These are phyloP conservation scores for Vigna nakashimae DNA, from an alignment of 306 rosid genomes.

Conservation along the genomic window DNA sequence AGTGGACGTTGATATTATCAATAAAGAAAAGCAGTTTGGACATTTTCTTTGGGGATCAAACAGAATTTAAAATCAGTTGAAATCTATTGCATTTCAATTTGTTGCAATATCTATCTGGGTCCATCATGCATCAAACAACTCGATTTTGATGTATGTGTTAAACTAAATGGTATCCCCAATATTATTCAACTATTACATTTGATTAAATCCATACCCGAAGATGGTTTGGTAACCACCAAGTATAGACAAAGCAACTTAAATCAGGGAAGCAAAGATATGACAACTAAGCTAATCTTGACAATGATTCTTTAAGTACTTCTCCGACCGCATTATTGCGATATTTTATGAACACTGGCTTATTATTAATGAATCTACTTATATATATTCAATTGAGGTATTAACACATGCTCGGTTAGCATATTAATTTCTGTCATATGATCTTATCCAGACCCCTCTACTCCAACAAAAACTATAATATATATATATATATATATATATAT, in stretches of 20 bases:
- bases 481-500: too few relatives aligned
- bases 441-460: conserved; percentile 25
- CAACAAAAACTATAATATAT: neutral
- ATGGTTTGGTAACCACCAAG: conserved; percentile 22
- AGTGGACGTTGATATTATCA: neutral
- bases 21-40: neutral
- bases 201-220: conserved; percentile 6
- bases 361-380: neutral
- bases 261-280: conserved; percentile 29
- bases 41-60: neutral
- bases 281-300: conserved; percentile 35
- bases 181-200: neutral
- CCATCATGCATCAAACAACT: conserved; percentile 22
- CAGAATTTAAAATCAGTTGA: conserved; percentile 3
- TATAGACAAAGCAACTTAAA: conserved; percentile 2
- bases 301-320: conserved; percentile 12
- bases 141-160: neutral
- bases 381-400: neutral
- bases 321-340: conserved; percentile 4
- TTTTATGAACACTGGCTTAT: conserved; percentile 1
- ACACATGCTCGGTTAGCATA: too few relatives aligned
- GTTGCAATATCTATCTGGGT: neutral
- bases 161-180: conserved; percentile 18
- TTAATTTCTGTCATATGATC: neutral
- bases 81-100: conserved; percentile 11